These are phyloP conservation scores for Boletus fagicola DNA, from an alignment of 768 basidiomycete genomes.

Conservation along the genomic window DNA sequence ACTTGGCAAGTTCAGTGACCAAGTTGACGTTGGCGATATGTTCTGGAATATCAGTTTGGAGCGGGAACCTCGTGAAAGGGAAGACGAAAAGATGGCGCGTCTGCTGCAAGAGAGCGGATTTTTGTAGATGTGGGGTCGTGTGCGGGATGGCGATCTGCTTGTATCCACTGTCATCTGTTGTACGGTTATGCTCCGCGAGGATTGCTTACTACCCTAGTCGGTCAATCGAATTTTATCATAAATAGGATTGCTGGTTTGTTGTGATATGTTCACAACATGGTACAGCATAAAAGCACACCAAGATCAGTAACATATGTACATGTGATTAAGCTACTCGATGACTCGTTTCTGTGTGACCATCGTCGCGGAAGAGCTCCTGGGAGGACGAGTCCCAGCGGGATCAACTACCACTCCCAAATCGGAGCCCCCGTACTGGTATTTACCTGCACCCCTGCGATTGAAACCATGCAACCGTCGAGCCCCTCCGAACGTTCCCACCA, in stretches of 20 bases:
- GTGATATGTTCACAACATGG: neutral
- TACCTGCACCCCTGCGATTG: conserved; percentile 9
- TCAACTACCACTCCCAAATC: neutral
- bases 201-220: conserved; percentile 14
- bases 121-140: conserved; percentile 41
- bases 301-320: neutral
- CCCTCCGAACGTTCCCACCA: conserved; percentile 17
- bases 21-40: conserved; percentile 65
- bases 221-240: neutral
- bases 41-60: conserved; percentile 86
- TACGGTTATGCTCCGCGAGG: conserved; percentile 18
- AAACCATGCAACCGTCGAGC: conserved; percentile 5
- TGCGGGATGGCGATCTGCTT: conserved; percentile 3
- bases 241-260: neutral
- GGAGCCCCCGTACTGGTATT: neutral
- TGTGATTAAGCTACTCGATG: neutral
- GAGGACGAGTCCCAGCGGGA: neutral
- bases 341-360: neutral
- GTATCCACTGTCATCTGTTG: conserved; percentile 17
- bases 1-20: conserved; percentile 67
- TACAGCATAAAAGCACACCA: neutral
- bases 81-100: conserved; percentile 95
- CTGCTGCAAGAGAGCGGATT: conserved; percentile 87
- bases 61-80: conserved; percentile 90
- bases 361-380: neutral